Conservation (phyloP, 169 alveolate genomes). For the Nephromyces sp. region DNA sequence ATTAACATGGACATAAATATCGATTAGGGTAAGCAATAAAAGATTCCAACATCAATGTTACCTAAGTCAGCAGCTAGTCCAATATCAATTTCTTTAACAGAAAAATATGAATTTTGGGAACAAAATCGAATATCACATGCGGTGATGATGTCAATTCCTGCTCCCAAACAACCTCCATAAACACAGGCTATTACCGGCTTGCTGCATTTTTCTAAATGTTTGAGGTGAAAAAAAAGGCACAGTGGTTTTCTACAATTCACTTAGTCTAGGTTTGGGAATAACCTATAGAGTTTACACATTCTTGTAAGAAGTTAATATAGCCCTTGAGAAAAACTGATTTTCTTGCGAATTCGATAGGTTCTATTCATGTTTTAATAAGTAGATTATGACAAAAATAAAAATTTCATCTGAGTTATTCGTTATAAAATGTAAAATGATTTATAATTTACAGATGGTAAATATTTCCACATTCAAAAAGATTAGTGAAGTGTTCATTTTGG, state of each 20-base stretch:
- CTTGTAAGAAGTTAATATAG: background rate
- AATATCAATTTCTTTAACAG: constrained; percentile 49
- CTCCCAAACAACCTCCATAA: constrained; percentile 52
- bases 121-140: constrained; percentile 54
- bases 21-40: background rate
- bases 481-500: no score
- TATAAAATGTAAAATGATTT: no score
- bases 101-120: constrained; percentile 45
- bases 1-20: no score
- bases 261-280: no score
- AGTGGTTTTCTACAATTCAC: no score
- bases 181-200: constrained; percentile 58
- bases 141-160: constrained; percentile 46
- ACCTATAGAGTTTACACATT: background rate
- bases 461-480: no score
- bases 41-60: background rate
- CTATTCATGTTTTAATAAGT: no score
- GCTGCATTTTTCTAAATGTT: constrained; percentile 31
- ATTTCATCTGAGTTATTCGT: no score
- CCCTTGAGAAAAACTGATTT: background rate
- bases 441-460: no score
- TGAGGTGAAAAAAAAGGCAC: no score
- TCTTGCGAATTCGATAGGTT: no score
- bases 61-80: constrained; percentile 62
- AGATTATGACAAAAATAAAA: no score